These are phyloP conservation scores for Mycena olivaceomarginata DNA, from an alignment of 768 basidiomycete genomes.

Conservation along the genomic window DNA sequence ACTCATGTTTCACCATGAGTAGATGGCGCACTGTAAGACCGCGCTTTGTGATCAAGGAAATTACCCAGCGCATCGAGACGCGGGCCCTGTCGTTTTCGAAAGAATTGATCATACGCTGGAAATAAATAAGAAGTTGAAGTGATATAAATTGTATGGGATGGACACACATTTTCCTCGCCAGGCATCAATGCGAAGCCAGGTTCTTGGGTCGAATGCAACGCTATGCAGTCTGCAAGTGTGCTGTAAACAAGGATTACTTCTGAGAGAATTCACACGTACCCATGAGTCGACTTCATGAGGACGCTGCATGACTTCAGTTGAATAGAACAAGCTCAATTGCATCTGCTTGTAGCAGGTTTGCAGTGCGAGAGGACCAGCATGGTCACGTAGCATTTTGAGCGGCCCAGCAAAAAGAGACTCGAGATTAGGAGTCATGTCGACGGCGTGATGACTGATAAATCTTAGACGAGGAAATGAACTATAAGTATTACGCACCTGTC, in stretches of 20 bases:
- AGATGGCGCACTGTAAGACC: background rate
- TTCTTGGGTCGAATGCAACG: background rate
- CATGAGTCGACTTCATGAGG: background rate
- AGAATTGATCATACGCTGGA: slow-evolving; percentile 22
- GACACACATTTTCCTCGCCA: background rate
- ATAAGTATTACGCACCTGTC: background rate
- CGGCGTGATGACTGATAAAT: slow-evolving; percentile 1
- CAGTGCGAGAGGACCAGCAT: slow-evolving; percentile 9
- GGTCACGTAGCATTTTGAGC: slow-evolving; percentile 1
- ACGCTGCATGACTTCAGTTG: no score
- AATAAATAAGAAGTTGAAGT: background rate
- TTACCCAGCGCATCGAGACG: slow-evolving; percentile 11
- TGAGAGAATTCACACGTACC: background rate
- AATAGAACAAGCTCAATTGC: no score
- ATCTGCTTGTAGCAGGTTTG: no score
- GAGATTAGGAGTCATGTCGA: slow-evolving; percentile 1
- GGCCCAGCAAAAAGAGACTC: background rate
- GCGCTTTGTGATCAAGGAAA: slow-evolving; percentile 8
- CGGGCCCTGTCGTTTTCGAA: slow-evolving; percentile 20
- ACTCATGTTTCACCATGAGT: no score
- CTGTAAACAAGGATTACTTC: background rate
- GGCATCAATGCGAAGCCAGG: background rate
- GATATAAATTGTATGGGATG: background rate
- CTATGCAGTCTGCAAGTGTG: slow-evolving; percentile 1
- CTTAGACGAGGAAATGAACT: background rate